Evolutionary conservation across 352 stramenopile genomes (phyloP), one percentile per base, ranked within the genome.

Genomic region (Phytophthora aleatoria): DNA sequence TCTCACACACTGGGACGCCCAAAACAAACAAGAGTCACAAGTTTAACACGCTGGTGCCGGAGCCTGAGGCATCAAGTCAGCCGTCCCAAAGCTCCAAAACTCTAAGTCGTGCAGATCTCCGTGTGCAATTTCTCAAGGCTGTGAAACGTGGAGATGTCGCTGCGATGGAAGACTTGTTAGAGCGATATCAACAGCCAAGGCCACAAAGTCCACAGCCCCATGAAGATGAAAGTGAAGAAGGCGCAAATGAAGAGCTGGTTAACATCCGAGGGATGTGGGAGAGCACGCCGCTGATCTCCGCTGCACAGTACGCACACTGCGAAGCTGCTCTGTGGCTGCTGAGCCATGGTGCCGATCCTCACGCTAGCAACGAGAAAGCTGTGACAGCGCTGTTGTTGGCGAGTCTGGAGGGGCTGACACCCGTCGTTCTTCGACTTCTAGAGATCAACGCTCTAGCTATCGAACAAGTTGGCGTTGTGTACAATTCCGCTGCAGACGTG

Each of bases 241-340:
- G 27, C 26, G 51, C 28, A 30, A 56, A 58, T 28, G 65, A 71
- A 30, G 63, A 69, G 9, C 55, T 90, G 15, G 55, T 91, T 44
- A 87, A 92, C 42, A 76, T 88, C 13, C 78, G 83, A 30, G 83
- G 83, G 28, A 94, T 94, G 85, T 94, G 85, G 85, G 85, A 92
- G 26, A 92, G 83, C 56, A 94, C 85, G 27, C 85, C 85, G 24
- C 64, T 94, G 16, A 81, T 94, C n/a, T 89, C 85, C 44, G 81
- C 85, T 31, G 73, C 83, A 15, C 83, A 92, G 50, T 94, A 92
- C 48, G 73, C 68, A 33, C 85, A 90, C 41, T 39, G 70, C 9
- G 57, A 67, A 4, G 74, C 84, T 44, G 83, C 83, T 13, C 51
- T 85, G 35, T 91, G 83, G 79, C 59, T 94, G 26, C 57, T 94